Base-by-base conservation (phyloP, 257 asterid species). In the Lantana camara region DNA sequence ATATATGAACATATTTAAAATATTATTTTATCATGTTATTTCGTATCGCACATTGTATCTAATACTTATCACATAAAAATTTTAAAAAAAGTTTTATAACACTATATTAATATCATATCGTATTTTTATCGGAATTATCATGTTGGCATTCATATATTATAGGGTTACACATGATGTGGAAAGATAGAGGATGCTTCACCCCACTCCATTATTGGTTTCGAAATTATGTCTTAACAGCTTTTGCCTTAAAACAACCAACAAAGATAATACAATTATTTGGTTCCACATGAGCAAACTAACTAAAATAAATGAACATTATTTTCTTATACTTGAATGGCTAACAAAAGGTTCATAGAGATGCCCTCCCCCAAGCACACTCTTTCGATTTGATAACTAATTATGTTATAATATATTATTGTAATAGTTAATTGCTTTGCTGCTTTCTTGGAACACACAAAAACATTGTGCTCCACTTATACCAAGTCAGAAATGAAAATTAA, bases 151-250 rank as follows among this genome's bases (percentile, higher is more conserved):
- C n/a, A n/a, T n/a, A n/a, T n/a, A n/a, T n/a, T n/a, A n/a, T n/a
- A n/a, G n/a, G n/a, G n/a, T n/a, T n/a, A n/a, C 85, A 67, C 82
- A 45, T 80, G 83, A 54, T 63, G 50, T 8, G 78, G 80, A 71
- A 71, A 68, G 65, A 30, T 64, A 67, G 69, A 61, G 58, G 79
- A 74, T 40, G 72, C 66, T 80, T 80, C 83, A 67, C 40, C 19
- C 38, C 4, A 46, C 46, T 56, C 57, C 70, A 53, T 54, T 52
- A 41, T 38, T 65, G 29, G 57, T 50, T 46, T 22, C 45, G 70
- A 44, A 63, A 61, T 23, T 13, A 34, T n/a, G n/a, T n/a, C n/a
- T 51, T 45, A 21, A 38, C 53, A 45, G 70, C 66, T 56, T 71
- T 63, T 44, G 37, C 27, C 37, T 24, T 53, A 57, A 37, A 55